Base-by-base conservation (phyloP, 345 rosid species). In the Trapa bicornis region DNA sequence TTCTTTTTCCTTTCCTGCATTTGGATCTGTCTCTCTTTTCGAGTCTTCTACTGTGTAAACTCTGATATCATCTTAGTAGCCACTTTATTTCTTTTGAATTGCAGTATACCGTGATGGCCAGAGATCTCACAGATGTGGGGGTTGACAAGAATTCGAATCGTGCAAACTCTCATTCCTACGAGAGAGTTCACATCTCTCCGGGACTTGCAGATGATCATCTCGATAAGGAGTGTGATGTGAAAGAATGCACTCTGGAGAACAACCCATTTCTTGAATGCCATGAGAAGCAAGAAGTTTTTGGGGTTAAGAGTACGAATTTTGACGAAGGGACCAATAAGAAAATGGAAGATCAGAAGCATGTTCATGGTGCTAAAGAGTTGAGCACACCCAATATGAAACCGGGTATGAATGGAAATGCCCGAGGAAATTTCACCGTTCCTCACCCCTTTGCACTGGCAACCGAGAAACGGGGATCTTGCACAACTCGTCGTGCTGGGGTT, bases 91-190 rank as follows among this genome's bases (percentile, higher is more conserved):
- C 48, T 45, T 45, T 35, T 32, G 63, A 58, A 35, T 61, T 61
- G 47, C 39, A 14, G 8, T 73, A 81, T 80, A 92, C 92, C 76
- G 75, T 75, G 74, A 92, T 92, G 98, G 96, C 93, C 66, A 84
- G 84, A 77, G 87, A 86, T 67, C 83, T 84, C 66, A 76, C 74
- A 54, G 80, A 77, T 65, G 81, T 81, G 66, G 82, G 78, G 71
- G 79, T 80, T 88, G 95, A 87, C 67, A 82, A 78, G 72, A 89
- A 78, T 61, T 72, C 79, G 1, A 83, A 81, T 64, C 87, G 89
- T 64, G 77, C 77, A n/a, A 79, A 75, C 62, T 76, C 79, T 13
- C 68, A 67, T 14, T 72, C 84, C 53, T 78, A 42, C 58, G 81
- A 75, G 67, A 79, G 80, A 69, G 81, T 71, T 67, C 78, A 84